phyloP scores from a whole-genome alignment of 2,329 filamentous ascomycete genomes.

The Exophiala aquamarina region DNA sequence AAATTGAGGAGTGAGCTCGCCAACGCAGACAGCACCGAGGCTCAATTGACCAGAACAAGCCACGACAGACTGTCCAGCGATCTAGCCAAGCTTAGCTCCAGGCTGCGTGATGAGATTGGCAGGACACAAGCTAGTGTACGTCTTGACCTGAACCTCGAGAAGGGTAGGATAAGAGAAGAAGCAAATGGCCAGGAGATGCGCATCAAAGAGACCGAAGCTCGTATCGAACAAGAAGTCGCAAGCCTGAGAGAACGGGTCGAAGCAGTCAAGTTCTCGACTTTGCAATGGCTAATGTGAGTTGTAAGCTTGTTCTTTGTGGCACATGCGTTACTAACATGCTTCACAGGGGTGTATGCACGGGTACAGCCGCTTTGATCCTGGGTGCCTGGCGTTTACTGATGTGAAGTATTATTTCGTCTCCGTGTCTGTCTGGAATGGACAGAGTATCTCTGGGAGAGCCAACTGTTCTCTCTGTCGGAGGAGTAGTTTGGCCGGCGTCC shows the following conservation, averaged over 20 bases:
- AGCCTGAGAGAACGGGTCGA: slow-evolving; percentile 87
- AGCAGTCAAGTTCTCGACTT: slow-evolving; percentile 94
- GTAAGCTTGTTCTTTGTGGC: slow-evolving; percentile 27
- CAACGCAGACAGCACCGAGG: slow-evolving; percentile 87
- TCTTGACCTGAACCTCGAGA: slow-evolving; percentile 92
- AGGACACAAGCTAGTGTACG: slow-evolving; percentile 90
- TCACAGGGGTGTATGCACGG: slow-evolving; percentile 62
- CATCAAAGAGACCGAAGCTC: slow-evolving; percentile 97
- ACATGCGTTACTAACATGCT: slow-evolving; percentile 29
- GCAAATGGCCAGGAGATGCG: slow-evolving; percentile 95
- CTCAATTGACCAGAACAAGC: slow-evolving; percentile 79
- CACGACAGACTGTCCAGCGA: slow-evolving; percentile 94
- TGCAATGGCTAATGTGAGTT: slow-evolving; percentile 97
- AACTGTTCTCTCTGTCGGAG: too few species aligned
- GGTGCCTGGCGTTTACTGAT: slow-evolving; percentile 68
- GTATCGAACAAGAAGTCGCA: slow-evolving; percentile 97
- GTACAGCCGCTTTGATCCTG: slow-evolving; percentile 64
- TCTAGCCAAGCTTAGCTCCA: slow-evolving; percentile 85
- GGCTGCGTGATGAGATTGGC: slow-evolving; percentile 89
- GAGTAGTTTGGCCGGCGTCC: too few species aligned
- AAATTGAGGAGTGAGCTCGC: slow-evolving; percentile 94
- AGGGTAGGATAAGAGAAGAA: slow-evolving; percentile 93
- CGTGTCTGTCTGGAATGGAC: background rate
- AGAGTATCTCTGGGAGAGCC: background rate
- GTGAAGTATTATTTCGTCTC: slow-evolving; percentile 36